phyloP scores from a whole-genome alignment of 441 rosid genomes.

The Jatropha podagrica region DNA sequence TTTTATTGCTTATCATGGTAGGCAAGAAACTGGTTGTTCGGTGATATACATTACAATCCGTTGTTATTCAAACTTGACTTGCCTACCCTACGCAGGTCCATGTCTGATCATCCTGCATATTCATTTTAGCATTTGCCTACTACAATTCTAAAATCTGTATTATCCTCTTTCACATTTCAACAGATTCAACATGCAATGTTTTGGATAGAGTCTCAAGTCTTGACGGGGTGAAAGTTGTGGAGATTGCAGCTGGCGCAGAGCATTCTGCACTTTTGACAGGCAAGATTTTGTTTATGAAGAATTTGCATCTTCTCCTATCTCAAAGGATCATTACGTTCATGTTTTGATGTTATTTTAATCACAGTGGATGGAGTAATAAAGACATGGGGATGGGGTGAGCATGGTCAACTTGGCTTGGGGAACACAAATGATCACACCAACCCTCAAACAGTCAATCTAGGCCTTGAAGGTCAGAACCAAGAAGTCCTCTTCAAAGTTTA shows the following conservation, averaged over 20 bases:
- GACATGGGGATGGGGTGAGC: conserved; percentile 99
- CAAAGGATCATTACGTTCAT: neutral
- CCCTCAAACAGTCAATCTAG: conserved; percentile 46
- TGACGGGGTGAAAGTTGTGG: conserved; percentile 44
- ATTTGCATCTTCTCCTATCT: neutral
- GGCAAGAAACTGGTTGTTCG: neutral
- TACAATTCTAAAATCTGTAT: neutral
- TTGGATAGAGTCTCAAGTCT: conserved; percentile 48
- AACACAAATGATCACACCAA: conserved; percentile 48
- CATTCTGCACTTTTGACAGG: conserved; percentile 80
- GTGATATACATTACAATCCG: neutral
- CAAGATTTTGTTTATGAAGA: conserved; percentile 19
- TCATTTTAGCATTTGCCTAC: conserved; percentile 1
- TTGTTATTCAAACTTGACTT: neutral
- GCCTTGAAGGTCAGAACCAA: conserved; percentile 19
- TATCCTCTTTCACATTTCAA: neutral
- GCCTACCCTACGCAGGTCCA: no score
- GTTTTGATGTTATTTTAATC: neutral
- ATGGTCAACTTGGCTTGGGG: conserved; percentile 89
- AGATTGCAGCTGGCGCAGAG: conserved; percentile 87
- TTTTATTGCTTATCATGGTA: neutral
- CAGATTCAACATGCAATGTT: conserved; percentile 30
- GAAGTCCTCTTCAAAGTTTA: conserved; percentile 34
- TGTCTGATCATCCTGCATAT: neutral
- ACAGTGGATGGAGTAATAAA: conserved; percentile 59